Conservation (phyloP, 495 filamentous ascomycete genomes). For the Parathielavia hyrcaniae region DNA sequence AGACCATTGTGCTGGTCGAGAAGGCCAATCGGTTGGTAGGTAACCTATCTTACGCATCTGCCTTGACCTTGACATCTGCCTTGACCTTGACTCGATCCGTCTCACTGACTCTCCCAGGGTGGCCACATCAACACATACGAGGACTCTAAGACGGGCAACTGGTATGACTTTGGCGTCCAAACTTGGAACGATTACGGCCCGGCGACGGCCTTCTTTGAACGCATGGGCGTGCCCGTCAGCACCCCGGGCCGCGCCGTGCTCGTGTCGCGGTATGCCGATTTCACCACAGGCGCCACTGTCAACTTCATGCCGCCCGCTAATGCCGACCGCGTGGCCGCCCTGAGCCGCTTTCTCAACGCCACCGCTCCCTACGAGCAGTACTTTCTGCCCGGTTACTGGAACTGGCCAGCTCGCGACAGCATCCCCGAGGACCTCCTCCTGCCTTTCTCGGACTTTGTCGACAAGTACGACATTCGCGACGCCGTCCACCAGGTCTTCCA, state of each 20-base stretch:
- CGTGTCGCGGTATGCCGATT: conserved; percentile 37
- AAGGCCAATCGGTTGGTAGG: conserved; percentile 36
- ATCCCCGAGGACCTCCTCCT: conserved; percentile 46
- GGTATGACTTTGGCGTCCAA: conserved; percentile 42
- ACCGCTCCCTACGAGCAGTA: conserved; percentile 35
- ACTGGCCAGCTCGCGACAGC: conserved; percentile 34
- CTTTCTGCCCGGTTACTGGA: conserved; percentile 37
- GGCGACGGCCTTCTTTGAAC: conserved; percentile 30
- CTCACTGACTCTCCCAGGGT: conserved; percentile 29
- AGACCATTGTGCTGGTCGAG: conserved; percentile 42
- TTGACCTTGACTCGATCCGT: too few relatives aligned
- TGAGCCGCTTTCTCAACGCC: conserved; percentile 35
- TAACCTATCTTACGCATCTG: background rate
- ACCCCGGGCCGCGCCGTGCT: conserved; percentile 17
- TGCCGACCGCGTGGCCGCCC: conserved; percentile 27
- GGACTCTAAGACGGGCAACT: conserved; percentile 30
- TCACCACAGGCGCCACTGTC: conserved; percentile 32
- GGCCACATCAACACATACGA: conserved; percentile 42
- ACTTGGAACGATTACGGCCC: conserved; percentile 27
- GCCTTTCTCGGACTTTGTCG: conserved; percentile 43
- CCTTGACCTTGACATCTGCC: background rate
- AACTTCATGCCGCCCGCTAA: conserved; percentile 19
- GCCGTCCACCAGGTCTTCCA: conserved; percentile 32
- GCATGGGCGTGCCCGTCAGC: conserved; percentile 33
- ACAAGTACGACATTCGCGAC: conserved; percentile 30